phyloP scores from a whole-genome alignment of 768 basidiomycete genomes.

The Cyathus striatus region DNA sequence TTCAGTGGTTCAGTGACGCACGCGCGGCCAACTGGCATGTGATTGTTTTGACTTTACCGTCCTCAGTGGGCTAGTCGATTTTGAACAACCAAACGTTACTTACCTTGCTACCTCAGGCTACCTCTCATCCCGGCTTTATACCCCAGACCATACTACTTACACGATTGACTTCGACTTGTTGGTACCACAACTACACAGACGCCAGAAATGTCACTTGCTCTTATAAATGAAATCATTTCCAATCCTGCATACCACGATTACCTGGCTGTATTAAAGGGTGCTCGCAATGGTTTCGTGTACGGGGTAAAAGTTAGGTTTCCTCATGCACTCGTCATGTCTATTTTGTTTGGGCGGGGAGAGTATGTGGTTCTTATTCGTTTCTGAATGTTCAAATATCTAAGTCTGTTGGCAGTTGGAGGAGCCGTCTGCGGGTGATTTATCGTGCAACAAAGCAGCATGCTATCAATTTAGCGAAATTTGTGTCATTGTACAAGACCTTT shows the following conservation, averaged over 20 bases:
- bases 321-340: conserved; percentile 94
- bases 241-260: conserved; percentile 85
- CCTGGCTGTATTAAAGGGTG: conserved; percentile 91
- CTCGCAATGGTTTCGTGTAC: conserved; percentile 85
- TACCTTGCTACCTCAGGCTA: no score
- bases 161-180: no score
- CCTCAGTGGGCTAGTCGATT: no score
- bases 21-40: no score
- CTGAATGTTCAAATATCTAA: conserved; percentile 6
- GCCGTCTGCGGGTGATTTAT: conserved; percentile 65
- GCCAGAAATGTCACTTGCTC: conserved; percentile 10
- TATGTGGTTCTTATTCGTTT: conserved; percentile 35
- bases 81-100: no score
- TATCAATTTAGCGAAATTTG: conserved; percentile 89
- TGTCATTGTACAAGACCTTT: conserved; percentile 85
- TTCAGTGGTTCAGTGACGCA: no score
- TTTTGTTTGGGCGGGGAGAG: conserved; percentile 90
- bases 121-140: no score
- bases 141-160: no score
- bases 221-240: conserved; percentile 42
- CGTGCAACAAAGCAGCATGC: conserved; percentile 89
- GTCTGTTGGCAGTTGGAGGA: conserved; percentile 65
- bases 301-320: conserved; percentile 91
- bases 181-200: background rate
- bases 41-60: no score